Conservation (phyloP, 2,329 filamentous ascomycete species). For the Aaosphaeria pasadenensis region DNA sequence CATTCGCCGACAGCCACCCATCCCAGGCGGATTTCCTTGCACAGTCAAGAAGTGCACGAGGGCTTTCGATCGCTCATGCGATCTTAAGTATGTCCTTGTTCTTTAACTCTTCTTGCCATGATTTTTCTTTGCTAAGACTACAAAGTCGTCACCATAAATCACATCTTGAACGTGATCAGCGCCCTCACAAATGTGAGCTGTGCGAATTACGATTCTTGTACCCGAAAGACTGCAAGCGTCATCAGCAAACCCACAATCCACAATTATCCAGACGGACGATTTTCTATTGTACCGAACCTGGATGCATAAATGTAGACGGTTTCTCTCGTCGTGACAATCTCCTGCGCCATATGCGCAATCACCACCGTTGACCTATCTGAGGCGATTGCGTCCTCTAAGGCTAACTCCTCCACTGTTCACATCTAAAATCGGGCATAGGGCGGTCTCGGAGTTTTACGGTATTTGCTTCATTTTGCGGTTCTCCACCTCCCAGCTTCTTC, state of each 20-base stretch:
- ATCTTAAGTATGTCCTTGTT: constrained; percentile 29
- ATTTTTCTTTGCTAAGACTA: constrained; percentile 3
- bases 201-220: constrained; percentile 32
- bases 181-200: constrained; percentile 27
- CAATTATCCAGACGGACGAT: constrained; percentile 8
- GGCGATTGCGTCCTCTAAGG: too few species aligned
- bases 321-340: constrained; percentile 37
- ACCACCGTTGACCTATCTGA: constrained; percentile 10
- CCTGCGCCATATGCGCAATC: constrained; percentile 28
- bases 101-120: not conserved
- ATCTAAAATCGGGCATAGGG: too few species aligned
- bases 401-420: too few species aligned
- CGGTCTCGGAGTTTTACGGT: too few species aligned
- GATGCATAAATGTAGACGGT: constrained; percentile 24
- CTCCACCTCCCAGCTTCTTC: too few species aligned
- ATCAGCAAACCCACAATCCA: constrained; percentile 23
- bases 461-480: too few species aligned
- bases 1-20: too few species aligned
- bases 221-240: constrained; percentile 31
- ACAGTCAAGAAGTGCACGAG: constrained; percentile 15
- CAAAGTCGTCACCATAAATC: constrained; percentile 28
- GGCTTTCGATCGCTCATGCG: constrained; percentile 29
- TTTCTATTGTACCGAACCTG: constrained; percentile 21
- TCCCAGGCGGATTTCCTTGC: constrained; percentile 24
- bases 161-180: constrained; percentile 20